Percentiles rank a stretch among this genome's conserved stretches.
Conservation (phyloP, 805 yeast species). For the Teunomyces aglyptinius region DNA sequence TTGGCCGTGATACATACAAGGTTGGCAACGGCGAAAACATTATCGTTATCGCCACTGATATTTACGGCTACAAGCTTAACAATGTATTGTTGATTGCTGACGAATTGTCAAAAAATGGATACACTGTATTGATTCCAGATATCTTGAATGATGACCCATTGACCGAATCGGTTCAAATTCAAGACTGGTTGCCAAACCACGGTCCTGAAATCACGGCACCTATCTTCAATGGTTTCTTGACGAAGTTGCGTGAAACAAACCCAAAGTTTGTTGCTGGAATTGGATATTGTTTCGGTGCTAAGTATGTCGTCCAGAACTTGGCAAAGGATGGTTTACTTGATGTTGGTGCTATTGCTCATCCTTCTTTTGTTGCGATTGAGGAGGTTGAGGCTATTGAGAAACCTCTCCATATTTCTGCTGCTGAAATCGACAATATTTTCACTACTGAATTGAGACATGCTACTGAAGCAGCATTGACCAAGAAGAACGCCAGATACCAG, state of each 20-base stretch:
- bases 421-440: slow-evolving; percentile 69
- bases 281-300: slow-evolving; percentile 26
- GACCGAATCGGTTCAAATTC: neutral
- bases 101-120: slow-evolving; percentile 11
- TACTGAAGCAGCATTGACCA: slow-evolving; percentile 56
- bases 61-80: slow-evolving; percentile 27
- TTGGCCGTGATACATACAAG: slow-evolving; percentile 28
- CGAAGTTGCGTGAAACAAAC: slow-evolving; percentile 2
- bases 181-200: slow-evolving; percentile 12
- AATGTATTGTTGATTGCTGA: slow-evolving; percentile 31
- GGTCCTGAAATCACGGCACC: slow-evolving; percentile 8
- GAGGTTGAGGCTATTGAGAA: slow-evolving; percentile 59
- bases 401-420: slow-evolving; percentile 74
- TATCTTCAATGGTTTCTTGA: slow-evolving; percentile 11
- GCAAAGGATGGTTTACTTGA: slow-evolving; percentile 39
- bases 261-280: slow-evolving; percentile 12
- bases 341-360: slow-evolving; percentile 80
- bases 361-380: slow-evolving; percentile 65
- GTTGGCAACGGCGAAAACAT: slow-evolving; percentile 21
- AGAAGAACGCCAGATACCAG: slow-evolving; percentile 56
- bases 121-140: slow-evolving; percentile 29
- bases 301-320: slow-evolving; percentile 26
- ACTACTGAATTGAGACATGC: slow-evolving; percentile 58
- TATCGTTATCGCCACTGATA: slow-evolving; percentile 27
- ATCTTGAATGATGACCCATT: slow-evolving; percentile 26